phyloP scores from a whole-genome alignment of 371 early-diverging fungal species.

The Mortierella sp. region DNA sequence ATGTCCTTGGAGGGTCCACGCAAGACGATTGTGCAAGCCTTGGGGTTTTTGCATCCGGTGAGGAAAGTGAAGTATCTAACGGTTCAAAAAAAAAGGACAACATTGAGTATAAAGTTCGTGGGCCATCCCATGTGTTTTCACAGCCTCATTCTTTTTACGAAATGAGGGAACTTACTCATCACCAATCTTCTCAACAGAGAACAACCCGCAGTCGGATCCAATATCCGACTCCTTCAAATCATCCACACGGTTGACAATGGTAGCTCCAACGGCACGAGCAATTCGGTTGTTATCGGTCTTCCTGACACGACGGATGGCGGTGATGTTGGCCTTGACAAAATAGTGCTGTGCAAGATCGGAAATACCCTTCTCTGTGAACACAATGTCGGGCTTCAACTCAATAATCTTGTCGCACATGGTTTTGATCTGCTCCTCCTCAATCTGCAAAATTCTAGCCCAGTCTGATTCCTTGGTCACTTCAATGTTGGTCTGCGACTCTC shows the following conservation, averaged over 20 bases:
- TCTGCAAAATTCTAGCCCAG: constrained; percentile 97
- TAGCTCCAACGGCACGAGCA: constrained; percentile 98
- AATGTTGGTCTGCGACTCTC: constrained; percentile 99
- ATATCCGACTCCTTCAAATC: constrained; percentile 96
- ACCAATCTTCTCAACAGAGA: constrained; percentile 98
- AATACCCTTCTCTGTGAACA: constrained; percentile 99
- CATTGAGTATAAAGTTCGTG: too few relatives aligned
- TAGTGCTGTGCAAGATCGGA: constrained; percentile 98
- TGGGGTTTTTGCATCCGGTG: constrained; percentile 95
- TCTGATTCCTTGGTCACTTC: constrained; percentile 98
- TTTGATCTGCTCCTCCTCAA: constrained; percentile 99
- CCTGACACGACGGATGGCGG: constrained; percentile 98
- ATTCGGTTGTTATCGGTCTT: constrained; percentile 99
- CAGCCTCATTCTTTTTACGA: not conserved
- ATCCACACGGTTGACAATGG: constrained; percentile 97
- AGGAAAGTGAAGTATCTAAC: constrained; percentile 91
- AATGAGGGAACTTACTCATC: constrained; percentile 87
- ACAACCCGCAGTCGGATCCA: constrained; percentile 96
- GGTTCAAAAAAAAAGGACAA: not conserved
- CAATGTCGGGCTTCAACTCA: constrained; percentile 97
- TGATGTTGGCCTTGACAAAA: constrained; percentile 97
- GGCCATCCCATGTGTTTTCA: not conserved
- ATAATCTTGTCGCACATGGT: constrained; percentile 96
- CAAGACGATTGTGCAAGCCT: constrained; percentile 98
- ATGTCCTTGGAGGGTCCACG: constrained; percentile 99